Evolutionary conservation across 2,329 filamentous ascomycete species (phyloP).

Genomic region (Hymenoscyphus salicellus): DNA sequence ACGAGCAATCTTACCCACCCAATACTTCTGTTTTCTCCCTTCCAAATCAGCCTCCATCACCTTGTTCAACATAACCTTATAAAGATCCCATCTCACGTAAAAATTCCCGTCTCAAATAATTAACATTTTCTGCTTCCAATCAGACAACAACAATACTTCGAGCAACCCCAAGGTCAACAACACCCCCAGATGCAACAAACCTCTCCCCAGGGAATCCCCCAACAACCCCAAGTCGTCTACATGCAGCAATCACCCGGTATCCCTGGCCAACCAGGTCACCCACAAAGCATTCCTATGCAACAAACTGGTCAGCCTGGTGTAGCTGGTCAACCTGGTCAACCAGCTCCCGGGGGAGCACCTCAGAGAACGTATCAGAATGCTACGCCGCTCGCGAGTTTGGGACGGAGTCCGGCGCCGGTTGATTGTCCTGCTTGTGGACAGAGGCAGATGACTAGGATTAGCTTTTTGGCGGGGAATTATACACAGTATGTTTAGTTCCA

Average conservation of each 20-base stretch:
- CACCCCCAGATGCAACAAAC: background rate
- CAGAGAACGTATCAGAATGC: constrained; percentile 16
- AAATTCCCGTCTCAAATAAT: background rate
- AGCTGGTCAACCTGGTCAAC: background rate
- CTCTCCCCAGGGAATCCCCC: constrained; percentile 5
- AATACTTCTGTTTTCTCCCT: background rate
- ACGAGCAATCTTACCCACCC: background rate
- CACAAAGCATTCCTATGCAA: constrained; percentile 5
- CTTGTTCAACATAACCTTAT: background rate
- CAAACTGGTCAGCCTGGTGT: background rate
- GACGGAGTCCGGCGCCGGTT: constrained; percentile 16
- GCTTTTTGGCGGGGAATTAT: constrained; percentile 11
- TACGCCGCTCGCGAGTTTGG: constrained; percentile 17
- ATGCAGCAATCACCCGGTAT: constrained; percentile 9
- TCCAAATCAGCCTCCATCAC: background rate
- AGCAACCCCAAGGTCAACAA: constrained; percentile 5
- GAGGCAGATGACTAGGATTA: constrained; percentile 15
- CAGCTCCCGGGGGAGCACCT: background rate
- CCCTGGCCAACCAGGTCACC: constrained; percentile 1
- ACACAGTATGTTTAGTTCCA: constrained; percentile 20
- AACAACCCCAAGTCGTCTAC: constrained; percentile 15
- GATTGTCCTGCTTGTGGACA: constrained; percentile 22
- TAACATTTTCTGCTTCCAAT: background rate
- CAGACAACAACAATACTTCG: constrained; percentile 14
- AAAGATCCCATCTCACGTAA: background rate